A percentile compares a stretch with the other conserved stretches of the same genome.
These are phyloP conservation scores for Melastoma candidum DNA, from an alignment of 441 rosid genomes.

Conservation along the genomic window DNA sequence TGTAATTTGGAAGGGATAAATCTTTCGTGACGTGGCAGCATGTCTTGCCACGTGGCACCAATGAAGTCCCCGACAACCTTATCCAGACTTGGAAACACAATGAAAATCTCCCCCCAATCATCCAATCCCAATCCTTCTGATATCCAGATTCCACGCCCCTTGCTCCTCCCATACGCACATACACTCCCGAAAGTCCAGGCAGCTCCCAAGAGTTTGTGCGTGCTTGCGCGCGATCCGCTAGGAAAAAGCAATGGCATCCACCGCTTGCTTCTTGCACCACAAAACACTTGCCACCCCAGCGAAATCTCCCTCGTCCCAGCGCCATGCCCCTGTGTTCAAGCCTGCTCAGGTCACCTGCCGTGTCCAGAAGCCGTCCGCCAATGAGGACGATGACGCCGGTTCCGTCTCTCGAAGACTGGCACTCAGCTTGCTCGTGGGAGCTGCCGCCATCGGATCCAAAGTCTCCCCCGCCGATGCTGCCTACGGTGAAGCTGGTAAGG, in stretches of 20 bases:
- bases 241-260: constrained; percentile 49
- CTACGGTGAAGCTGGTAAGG: constrained; percentile 90
- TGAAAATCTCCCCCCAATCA: background rate
- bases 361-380: constrained; percentile 46
- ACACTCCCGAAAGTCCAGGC: too few relatives aligned
- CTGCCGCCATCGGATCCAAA: constrained; percentile 79
- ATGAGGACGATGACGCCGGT: constrained; percentile 32
- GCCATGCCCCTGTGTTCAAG: constrained; percentile 32
- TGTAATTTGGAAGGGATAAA: too few relatives aligned
- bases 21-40: constrained; percentile 21
- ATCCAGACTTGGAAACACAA: constrained; percentile 40
- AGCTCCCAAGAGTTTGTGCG: too few relatives aligned
- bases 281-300: constrained; percentile 48
- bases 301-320: constrained; percentile 39
- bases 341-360: constrained; percentile 49
- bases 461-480: constrained; percentile 97
- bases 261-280: constrained; percentile 87
- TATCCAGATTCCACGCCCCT: too few relatives aligned
- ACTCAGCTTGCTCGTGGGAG: constrained; percentile 69
- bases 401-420: constrained; percentile 77
- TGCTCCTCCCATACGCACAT: too few relatives aligned
- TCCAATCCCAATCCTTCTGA: constrained; percentile 11
- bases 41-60: too few relatives aligned
- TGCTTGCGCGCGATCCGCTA: too few relatives aligned
- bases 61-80: constrained; percentile 25